Conservation (phyloP, 1,284 basidiomycete genomes). For the Sanghuangporus baumii region DNA sequence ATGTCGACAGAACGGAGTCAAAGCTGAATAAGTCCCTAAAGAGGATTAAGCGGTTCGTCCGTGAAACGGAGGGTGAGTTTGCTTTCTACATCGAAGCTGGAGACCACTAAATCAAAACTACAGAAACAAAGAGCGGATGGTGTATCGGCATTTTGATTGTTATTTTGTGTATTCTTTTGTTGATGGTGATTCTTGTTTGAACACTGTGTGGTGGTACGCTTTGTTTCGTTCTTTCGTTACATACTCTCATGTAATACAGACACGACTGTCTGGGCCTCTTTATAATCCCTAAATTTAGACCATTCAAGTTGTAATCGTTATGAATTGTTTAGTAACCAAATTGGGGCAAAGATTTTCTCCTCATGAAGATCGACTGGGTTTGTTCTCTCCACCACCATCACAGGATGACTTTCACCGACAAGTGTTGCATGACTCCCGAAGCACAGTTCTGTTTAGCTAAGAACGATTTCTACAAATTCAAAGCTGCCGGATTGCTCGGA, state of each 20-base stretch:
- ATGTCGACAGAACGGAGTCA: slow-evolving; percentile 69
- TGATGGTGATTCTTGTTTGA: slow-evolving; percentile 47
- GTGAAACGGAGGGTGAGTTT: slow-evolving; percentile 70
- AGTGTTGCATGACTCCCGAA: neutral
- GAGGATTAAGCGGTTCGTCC: slow-evolving; percentile 74
- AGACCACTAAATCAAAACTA: neutral
- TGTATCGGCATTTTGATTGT: slow-evolving; percentile 53
- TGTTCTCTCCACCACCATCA: neutral
- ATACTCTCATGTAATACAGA: neutral
- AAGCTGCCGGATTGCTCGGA: neutral
- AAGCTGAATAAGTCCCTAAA: slow-evolving; percentile 67
- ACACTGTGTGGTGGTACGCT: neutral
- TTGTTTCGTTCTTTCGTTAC: neutral
- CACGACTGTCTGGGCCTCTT: neutral
- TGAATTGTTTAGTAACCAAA: neutral
- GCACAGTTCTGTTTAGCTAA: neutral
- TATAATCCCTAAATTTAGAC: neutral
- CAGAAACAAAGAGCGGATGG: slow-evolving; percentile 71
- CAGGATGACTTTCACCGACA: neutral
- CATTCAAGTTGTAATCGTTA: neutral
- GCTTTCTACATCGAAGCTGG: neutral
- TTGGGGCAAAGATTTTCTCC: neutral
- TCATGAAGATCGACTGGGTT: neutral
- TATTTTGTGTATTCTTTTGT: slow-evolving; percentile 41
- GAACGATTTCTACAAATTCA: neutral